Conservation (phyloP, 208 protist species). For the Leishmania arabica region DNA sequence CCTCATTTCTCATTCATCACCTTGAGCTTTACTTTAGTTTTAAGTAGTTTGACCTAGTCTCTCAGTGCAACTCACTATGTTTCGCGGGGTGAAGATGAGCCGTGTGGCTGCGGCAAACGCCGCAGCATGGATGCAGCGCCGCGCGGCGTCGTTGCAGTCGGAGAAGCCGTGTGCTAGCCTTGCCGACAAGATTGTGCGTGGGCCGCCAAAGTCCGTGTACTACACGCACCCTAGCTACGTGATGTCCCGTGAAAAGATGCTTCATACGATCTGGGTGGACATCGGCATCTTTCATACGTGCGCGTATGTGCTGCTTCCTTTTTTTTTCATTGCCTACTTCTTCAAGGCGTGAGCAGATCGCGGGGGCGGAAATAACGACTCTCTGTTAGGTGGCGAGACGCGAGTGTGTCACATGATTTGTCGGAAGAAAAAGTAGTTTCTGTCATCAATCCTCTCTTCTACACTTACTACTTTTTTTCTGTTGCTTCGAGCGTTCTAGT, state of each 20-base stretch:
- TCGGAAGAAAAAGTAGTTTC: not conserved
- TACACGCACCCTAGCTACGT: slow-evolving; percentile 90
- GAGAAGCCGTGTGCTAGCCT: slow-evolving; percentile 85
- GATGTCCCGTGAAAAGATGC: slow-evolving; percentile 90
- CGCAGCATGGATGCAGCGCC: slow-evolving; percentile 35
- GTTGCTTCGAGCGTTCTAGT: slow-evolving; percentile 4
- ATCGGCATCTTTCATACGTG: slow-evolving; percentile 73
- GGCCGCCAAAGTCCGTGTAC: slow-evolving; percentile 50
- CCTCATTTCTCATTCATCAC: not conserved
- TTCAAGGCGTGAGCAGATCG: slow-evolving; percentile 75
- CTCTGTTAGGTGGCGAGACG: not conserved
- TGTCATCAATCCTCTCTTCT: not conserved
- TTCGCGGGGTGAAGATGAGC: slow-evolving; percentile 31
- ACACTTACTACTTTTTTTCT: slow-evolving; percentile 4
- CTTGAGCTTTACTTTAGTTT: not conserved
- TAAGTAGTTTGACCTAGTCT: not conserved
- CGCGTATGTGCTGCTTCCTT: slow-evolving; percentile 73
- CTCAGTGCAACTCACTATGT: slow-evolving; percentile 21
- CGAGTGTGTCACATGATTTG: not conserved
- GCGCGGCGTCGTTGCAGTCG: slow-evolving; percentile 66
- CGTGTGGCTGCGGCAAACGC: slow-evolving; percentile 13
- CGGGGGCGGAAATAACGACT: not conserved
- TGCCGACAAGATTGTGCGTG: slow-evolving; percentile 88
- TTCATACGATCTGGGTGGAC: slow-evolving; percentile 90
- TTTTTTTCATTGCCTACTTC: slow-evolving; percentile 84